Percentiles rank a stretch among this genome's conserved stretches.
Conservation (phyloP, 805 yeast genomes). For the Suhomyces canberraensis region DNA sequence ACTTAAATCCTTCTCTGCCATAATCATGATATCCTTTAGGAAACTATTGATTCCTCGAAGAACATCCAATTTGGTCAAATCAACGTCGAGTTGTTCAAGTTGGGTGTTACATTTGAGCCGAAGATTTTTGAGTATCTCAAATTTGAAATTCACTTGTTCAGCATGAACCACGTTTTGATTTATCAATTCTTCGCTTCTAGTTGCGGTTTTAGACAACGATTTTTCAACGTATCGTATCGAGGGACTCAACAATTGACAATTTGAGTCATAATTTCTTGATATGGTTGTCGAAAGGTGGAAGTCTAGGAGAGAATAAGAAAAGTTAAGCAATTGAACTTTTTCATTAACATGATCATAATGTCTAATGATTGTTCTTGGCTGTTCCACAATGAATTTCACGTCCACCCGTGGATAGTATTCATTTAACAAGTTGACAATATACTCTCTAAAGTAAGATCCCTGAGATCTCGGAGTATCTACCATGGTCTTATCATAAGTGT, state of each 20-base stretch:
- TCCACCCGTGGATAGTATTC: conserved; percentile 30
- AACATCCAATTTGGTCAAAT: conserved; percentile 28
- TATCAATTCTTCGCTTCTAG: conserved; percentile 1
- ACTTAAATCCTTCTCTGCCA: conserved; percentile 22
- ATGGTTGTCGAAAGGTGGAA: conserved; percentile 31
- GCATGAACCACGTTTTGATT: conserved; percentile 14
- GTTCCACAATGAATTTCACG: conserved; percentile 29
- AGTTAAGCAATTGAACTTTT: conserved; percentile 25
- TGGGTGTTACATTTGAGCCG: conserved; percentile 19
- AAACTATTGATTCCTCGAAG: conserved; percentile 30
- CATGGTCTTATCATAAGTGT: conserved; percentile 3
- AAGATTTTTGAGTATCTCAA: conserved; percentile 28
- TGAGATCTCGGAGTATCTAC: not conserved
- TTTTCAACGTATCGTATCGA: conserved; percentile 29
- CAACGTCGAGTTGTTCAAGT: conserved; percentile 19
- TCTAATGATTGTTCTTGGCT: conserved; percentile 30
- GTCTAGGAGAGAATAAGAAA: conserved; percentile 34
- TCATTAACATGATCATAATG: conserved; percentile 14
- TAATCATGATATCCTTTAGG: conserved; percentile 22
- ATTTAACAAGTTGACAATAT: conserved; percentile 21
- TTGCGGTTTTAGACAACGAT: conserved; percentile 1
- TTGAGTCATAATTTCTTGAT: conserved; percentile 30
- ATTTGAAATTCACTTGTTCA: conserved; percentile 15
- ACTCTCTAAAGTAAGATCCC: conserved; percentile 6
- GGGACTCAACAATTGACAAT: conserved; percentile 35